Conservation (phyloP, 768 basidiomycete genomes). For the Multifurca ochricompacta region DNA sequence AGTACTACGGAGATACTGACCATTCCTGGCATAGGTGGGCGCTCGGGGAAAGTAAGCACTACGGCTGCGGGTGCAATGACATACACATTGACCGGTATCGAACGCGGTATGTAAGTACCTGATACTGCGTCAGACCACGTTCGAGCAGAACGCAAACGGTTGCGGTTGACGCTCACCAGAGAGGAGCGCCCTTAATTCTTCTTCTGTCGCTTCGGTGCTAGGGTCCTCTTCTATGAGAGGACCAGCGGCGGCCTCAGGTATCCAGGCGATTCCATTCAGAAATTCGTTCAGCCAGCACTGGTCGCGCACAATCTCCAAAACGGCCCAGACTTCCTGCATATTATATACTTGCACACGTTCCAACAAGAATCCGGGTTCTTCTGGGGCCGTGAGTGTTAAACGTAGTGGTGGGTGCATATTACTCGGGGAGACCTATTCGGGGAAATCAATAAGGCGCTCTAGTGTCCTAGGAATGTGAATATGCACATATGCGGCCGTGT, state of each 20-base stretch:
- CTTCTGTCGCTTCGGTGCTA: conserved; percentile 36
- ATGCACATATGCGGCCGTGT: conserved; percentile 61
- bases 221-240: conserved; percentile 24
- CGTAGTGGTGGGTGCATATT: conserved; percentile 61
- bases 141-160: background rate
- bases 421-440: conserved; percentile 52
- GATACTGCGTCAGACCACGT: background rate
- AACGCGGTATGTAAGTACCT: conserved; percentile 48
- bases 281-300: conserved; percentile 81
- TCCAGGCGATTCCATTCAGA: conserved; percentile 55
- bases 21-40: conserved; percentile 53
- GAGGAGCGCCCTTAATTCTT: conserved; percentile 57
- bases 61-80: conserved; percentile 41
- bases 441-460: conserved; percentile 3
- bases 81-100: conserved; percentile 68
- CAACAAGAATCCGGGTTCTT: conserved; percentile 70
- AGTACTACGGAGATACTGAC: conserved; percentile 59
- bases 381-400: conserved; percentile 56
- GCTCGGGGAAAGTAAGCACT: conserved; percentile 59
- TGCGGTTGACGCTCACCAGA: conserved; percentile 40
- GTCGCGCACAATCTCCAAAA: conserved; percentile 75
- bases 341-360: conserved; percentile 64
- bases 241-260: conserved; percentile 38
- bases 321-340: conserved; percentile 66
- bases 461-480: background rate